These are phyloP conservation scores for Clavispora carvajalis DNA, from an alignment of 805 yeast species.

Conservation along the genomic window DNA sequence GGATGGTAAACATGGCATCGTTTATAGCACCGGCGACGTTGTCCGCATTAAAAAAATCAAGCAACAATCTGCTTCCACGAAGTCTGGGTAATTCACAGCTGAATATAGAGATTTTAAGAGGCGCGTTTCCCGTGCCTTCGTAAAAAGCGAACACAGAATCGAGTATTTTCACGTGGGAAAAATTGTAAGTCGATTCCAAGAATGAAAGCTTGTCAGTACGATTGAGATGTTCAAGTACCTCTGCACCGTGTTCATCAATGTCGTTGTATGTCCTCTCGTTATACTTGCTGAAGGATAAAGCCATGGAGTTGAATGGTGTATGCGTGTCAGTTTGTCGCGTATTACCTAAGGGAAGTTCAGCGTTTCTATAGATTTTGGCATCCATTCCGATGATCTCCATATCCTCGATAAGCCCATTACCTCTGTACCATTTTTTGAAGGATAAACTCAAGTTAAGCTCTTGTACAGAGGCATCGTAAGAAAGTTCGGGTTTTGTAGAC, in stretches of 20 bases:
- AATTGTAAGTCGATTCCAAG: constrained; percentile 29
- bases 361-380: constrained; percentile 29
- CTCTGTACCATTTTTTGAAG: constrained; percentile 52
- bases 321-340: constrained; percentile 18
- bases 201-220: constrained; percentile 5
- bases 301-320: constrained; percentile 28
- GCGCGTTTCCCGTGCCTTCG: constrained; percentile 19
- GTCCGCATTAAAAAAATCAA: constrained; percentile 66
- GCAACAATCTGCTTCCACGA: constrained; percentile 50
- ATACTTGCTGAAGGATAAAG: constrained; percentile 19
- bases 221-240: constrained; percentile 9
- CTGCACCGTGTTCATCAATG: constrained; percentile 19
- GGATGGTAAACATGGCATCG: constrained; percentile 71
- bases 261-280: constrained; percentile 31
- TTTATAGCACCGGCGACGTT: constrained; percentile 71
- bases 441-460: constrained; percentile 42
- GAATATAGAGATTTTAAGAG: constrained; percentile 52
- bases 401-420: constrained; percentile 47
- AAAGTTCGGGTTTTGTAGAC: constrained; percentile 6
- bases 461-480: constrained; percentile 35
- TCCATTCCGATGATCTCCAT: constrained; percentile 44
- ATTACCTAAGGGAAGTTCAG: constrained; percentile 5
- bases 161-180: constrained; percentile 40
- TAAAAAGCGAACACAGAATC: constrained; percentile 45
- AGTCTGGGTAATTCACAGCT: constrained; percentile 61